phyloP scores from a whole-genome alignment of 495 filamentous ascomycete genomes.

The Penicillium macrosclerotiorum region DNA sequence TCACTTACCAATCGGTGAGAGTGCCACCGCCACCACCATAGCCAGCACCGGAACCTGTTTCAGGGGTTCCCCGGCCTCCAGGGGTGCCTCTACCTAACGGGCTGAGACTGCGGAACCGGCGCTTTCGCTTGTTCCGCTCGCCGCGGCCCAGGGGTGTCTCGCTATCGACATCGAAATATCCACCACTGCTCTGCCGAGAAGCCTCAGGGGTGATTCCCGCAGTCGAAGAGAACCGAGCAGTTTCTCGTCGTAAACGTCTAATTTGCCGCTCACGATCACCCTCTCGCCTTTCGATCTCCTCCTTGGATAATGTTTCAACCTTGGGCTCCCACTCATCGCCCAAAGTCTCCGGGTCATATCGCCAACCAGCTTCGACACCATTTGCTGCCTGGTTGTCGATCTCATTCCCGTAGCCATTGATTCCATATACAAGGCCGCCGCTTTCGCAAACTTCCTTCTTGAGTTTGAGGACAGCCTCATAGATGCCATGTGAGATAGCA shows the following conservation, averaged over 20 bases:
- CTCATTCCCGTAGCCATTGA: constrained; percentile 67
- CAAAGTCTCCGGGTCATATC: constrained; percentile 86
- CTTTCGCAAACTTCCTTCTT: constrained; percentile 97
- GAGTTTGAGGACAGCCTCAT: constrained; percentile 86
- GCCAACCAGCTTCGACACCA: constrained; percentile 80
- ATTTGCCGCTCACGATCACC: constrained; percentile 92
- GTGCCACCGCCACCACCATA: constrained; percentile 67
- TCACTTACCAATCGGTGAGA: constrained; percentile 64
- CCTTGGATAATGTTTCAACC: constrained; percentile 83
- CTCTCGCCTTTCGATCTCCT: constrained; percentile 97
- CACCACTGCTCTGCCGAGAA: constrained; percentile 53
- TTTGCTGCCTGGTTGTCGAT: constrained; percentile 88
- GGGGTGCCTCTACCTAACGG: constrained; percentile 69
- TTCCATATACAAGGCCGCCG: constrained; percentile 71
- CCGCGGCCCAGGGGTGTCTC: constrained; percentile 78
- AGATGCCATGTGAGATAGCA: constrained; percentile 92
- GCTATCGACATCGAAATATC: constrained; percentile 60
- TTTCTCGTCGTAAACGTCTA: constrained; percentile 80
- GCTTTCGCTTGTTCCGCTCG: constrained; percentile 90
- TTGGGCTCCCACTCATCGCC: constrained; percentile 93
- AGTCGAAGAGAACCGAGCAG: constrained; percentile 84
- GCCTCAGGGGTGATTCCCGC: constrained; percentile 68
- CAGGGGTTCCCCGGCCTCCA: constrained; percentile 71
- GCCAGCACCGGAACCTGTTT: constrained; percentile 62
- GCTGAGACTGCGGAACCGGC: constrained; percentile 84